Evolutionary conservation across 371 early-diverging fungal genomes (phyloP), one percentile per base, ranked within the genome.

Genomic region (Mucor lusitanicus): DNA sequence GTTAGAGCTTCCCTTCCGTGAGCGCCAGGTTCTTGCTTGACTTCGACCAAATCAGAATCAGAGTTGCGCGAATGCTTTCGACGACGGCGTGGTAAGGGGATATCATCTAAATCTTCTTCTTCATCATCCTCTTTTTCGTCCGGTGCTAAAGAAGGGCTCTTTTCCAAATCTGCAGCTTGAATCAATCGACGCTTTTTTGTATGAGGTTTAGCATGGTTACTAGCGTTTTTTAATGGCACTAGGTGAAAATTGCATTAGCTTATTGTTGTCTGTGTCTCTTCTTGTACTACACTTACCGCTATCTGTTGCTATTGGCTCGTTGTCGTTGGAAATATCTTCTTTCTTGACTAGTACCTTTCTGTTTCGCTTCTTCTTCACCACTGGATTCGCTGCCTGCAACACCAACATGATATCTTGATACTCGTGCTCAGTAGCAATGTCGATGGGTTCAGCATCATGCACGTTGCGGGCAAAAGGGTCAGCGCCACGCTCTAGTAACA

Each of bases 401-500:
- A 67, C 63, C 17, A 70, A n/a, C 12, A 73, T 63, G 9, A 84
- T 80, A 32, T 79, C 80, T 32, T 74, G 61, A 64, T 79, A 79
- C 25, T 84, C 87, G 30, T 80, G 74, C 28, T 76, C 79, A 3
- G 74, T 73, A 0, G 86, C 86, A 65, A 91, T 79, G 33, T 88
- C 90, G 35, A 85, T 61, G 2, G 89, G 83, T 2, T 83, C 86
- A 19, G 80, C 50, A 42, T 82, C 82, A 23, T 86, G 85, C 7
- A 72, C 77, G 68, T 91, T 89, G 13, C 80, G 73, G 7, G 80
- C 71, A 65, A 71, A 69, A 0, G 80, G 75, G 44, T 84, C 80
- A 0, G 93, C 92, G 33, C 90, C 90, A 69, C 85, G 80, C 7
- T 74, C 77, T 19, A 93, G 65, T 55, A 93, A 67, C 7, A 86